These are phyloP conservation scores for Auricularia cornea DNA, from an alignment of 768 basidiomycete species.

Conservation along the genomic window DNA sequence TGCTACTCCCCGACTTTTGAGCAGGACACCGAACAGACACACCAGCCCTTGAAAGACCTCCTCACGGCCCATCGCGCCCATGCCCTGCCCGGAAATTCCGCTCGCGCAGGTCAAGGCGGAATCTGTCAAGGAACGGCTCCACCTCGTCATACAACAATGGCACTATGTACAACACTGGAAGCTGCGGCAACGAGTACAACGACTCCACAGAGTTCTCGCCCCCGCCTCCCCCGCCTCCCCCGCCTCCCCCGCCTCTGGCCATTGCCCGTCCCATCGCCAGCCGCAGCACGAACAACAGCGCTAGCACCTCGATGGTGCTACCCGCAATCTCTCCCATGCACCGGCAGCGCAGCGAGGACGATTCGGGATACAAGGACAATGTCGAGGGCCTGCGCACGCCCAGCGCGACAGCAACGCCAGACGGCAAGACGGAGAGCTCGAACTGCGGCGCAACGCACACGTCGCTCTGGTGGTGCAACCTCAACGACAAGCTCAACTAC, in stretches of 20 bases:
- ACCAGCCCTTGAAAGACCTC: too few species aligned
- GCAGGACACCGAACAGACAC: too few species aligned
- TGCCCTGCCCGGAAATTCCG: background rate
- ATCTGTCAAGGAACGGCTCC: too few species aligned
- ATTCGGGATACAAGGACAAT: too few species aligned
- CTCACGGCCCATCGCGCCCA: background rate
- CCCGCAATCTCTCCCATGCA: background rate
- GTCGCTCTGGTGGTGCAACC: slow-evolving; percentile 75
- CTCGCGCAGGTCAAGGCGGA: background rate
- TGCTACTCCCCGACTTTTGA: too few species aligned
- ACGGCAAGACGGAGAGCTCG: slow-evolving; percentile 74
- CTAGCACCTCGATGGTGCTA: background rate
- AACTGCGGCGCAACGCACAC: slow-evolving; percentile 88
- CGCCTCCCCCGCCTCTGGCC: too few species aligned
- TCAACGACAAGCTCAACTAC: slow-evolving; percentile 85
- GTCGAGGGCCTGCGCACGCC: background rate
- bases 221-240: too few species aligned
- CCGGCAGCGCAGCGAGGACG: background rate
- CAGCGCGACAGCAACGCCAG: slow-evolving; percentile 39
- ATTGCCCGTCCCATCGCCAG: background rate
- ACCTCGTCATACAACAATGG: too few species aligned
- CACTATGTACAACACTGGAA: too few species aligned
- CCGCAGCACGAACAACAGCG: background rate
- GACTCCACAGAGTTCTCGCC: too few species aligned
- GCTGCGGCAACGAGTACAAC: too few species aligned